phyloP scores from a whole-genome alignment of 75 land plant genomes.

The Azolla pinnata region DNA sequence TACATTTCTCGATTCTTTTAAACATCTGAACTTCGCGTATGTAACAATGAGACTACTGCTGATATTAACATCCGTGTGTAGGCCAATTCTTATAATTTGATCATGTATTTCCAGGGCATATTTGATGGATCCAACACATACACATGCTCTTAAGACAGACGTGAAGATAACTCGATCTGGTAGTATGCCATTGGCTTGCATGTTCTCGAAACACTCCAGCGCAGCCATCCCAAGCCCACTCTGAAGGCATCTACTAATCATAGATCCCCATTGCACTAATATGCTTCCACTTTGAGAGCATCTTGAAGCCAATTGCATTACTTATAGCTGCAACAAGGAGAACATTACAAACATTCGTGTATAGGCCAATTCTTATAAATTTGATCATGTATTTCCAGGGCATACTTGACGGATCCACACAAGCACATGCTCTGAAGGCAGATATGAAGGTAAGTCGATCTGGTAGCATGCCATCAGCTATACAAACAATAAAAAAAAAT shows the following conservation, averaged over 20 bases:
- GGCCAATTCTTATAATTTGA: not conserved
- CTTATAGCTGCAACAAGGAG: not conserved
- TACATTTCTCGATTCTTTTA: slow-evolving; percentile 1
- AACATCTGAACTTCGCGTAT: not conserved
- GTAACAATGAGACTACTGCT: not conserved
- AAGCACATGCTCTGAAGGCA: not conserved
- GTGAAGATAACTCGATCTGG: not conserved
- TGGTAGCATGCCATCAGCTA: not conserved
- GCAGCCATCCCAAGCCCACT: not conserved
- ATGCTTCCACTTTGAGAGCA: too few species aligned
- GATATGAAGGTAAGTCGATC: not conserved
- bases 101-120: not conserved
- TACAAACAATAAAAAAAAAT: too few species aligned
- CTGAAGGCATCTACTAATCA: too few species aligned
- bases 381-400: not conserved
- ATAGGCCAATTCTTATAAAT: not conserved
- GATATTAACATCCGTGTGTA: not conserved
- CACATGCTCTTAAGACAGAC: slow-evolving; percentile 1
- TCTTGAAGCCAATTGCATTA: too few species aligned
- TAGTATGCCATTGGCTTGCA: not conserved
- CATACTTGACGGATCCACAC: not conserved
- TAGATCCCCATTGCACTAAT: too few species aligned
- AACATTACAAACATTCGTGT: too few species aligned
- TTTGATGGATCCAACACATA: not conserved
- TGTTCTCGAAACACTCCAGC: not conserved